A percentile compares a stretch with the other conserved stretches of the same genome.
These are phyloP conservation scores for Nemania sp. DNA, from an alignment of 2,329 filamentous ascomycete genomes.

Conservation along the genomic window DNA sequence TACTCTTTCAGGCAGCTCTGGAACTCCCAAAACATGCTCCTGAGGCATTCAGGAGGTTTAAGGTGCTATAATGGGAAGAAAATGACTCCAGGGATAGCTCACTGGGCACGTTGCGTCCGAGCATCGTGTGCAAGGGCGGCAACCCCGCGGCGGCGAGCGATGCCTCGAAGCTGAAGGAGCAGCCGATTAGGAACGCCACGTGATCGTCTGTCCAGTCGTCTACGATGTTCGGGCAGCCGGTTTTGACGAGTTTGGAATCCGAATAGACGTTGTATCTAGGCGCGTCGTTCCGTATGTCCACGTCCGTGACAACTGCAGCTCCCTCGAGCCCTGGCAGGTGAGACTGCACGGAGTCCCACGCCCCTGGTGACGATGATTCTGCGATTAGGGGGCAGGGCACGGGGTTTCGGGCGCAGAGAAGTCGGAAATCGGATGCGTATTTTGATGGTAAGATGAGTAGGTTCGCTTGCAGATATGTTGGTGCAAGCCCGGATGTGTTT, in stretches of 20 bases:
- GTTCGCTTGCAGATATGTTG: constrained; percentile 63
- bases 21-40: too few relatives aligned
- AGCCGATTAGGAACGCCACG: constrained; percentile 64
- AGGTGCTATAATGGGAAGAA: too few relatives aligned
- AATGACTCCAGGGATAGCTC: too few relatives aligned
- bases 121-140: constrained; percentile 52
- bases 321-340: constrained; percentile 30
- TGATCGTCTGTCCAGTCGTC: constrained; percentile 60
- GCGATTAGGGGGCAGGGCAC: constrained; percentile 65
- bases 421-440: constrained; percentile 61
- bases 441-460: constrained; percentile 60
- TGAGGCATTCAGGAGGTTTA: too few relatives aligned
- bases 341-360: constrained; percentile 44
- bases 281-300: constrained; percentile 61
- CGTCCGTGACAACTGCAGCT: constrained; percentile 36
- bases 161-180: constrained; percentile 65
- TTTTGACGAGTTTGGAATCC: constrained; percentile 47
- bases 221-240: constrained; percentile 48
- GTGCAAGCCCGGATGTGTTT: constrained; percentile 58
- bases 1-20: too few relatives aligned
- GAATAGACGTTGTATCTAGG: constrained; percentile 62
- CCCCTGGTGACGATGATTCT: constrained; percentile 51
- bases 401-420: constrained; percentile 63
- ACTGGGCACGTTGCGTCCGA: constrained; percentile 57
- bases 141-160: constrained; percentile 56